phyloP scores from a whole-genome alignment of 257 asterid species.

The Solanum bulbocastanum region DNA sequence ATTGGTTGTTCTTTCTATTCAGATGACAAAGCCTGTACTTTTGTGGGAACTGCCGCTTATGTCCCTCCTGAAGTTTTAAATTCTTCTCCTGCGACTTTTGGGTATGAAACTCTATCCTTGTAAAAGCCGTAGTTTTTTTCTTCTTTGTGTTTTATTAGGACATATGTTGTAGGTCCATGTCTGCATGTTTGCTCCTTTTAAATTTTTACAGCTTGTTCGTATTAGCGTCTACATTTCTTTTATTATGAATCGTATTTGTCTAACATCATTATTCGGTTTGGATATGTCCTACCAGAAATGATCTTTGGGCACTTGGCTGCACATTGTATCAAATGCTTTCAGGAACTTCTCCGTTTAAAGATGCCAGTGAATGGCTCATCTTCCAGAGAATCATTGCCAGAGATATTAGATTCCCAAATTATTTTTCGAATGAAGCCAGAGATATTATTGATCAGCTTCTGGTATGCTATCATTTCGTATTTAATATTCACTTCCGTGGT shows the following conservation, averaged over 20 bases:
- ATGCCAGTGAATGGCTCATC: conserved; percentile 97
- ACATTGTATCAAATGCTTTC: conserved; percentile 97
- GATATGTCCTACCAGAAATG: conserved; percentile 53
- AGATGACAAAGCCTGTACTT: conserved; percentile 99
- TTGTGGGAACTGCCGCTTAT: conserved; percentile 99
- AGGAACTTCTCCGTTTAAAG: conserved; percentile 96
- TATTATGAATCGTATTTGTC: background rate
- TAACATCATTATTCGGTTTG: conserved; percentile 1
- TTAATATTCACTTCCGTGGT: background rate
- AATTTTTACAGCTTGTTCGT: background rate
- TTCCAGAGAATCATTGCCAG: conserved; percentile 92
- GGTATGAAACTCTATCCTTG: conserved; percentile 22
- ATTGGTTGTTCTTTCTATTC: background rate
- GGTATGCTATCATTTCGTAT: conserved; percentile 36
- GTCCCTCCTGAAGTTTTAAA: conserved; percentile 97
- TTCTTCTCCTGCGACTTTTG: conserved; percentile 97
- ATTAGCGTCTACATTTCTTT: background rate
- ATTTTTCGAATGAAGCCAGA: conserved; percentile 77
- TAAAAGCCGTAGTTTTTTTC: background rate
- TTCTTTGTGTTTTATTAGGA: background rate
- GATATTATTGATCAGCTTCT: conserved; percentile 80
- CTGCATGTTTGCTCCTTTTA: background rate
- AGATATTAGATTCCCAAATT: conserved; percentile 82
- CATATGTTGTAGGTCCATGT: background rate
- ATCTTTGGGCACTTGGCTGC: conserved; percentile 99